Base-by-base conservation (phyloP, 2,329 filamentous ascomycete genomes). In the Aspergillus transmontanensis region DNA sequence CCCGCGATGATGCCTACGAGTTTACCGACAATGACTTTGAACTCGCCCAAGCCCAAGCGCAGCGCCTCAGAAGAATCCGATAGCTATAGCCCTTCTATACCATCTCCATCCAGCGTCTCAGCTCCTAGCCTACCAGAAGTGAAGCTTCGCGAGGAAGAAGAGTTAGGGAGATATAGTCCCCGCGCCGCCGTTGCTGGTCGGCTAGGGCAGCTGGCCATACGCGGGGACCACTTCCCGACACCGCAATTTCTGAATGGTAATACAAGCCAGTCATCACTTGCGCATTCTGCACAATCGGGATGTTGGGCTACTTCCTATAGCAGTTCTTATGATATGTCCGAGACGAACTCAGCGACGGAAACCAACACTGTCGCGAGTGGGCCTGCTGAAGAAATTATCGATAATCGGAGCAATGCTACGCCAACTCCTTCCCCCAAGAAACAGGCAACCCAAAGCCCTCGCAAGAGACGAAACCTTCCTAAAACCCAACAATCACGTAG, bases 151-250 rank as follows among this genome's bases (percentile, higher is more conserved):
- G 74, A 77, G 61, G 75, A 76, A 41, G 71, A 73, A 54, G 73
- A 75, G 57, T 64, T 69, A 46, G 75, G 72, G 46, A 69, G 73
- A 58, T 70, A 75, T 64, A 79, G 80, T 63, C 79, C 79, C 59
- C 75, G 75, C 59, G 73, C 76, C 32, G 71, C 70, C 26, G 78
- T 81, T 48, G 77, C 77, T 59, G 75, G 78, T 60, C 74, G 74
- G 60, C 73, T 82, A 54, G 75, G 75, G 55, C 72, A 78, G 58
- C 70, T 82, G 60, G 78, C 79, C 53, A 74, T 82, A 60, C 73
- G 74, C 39, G 75, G 72, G 57, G 74, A 77, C 53, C 65, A 63
- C 57, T 28, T 65, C 16, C 61, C 66, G n/a, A 69, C 68, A 51
- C 57, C 66, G 21, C 63, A 64, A 58, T 46, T 57, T 41, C 64